These are phyloP conservation scores for Nymphaea colorata DNA, from an alignment of 164 flowering plant genomes.

Conservation along the genomic window DNA sequence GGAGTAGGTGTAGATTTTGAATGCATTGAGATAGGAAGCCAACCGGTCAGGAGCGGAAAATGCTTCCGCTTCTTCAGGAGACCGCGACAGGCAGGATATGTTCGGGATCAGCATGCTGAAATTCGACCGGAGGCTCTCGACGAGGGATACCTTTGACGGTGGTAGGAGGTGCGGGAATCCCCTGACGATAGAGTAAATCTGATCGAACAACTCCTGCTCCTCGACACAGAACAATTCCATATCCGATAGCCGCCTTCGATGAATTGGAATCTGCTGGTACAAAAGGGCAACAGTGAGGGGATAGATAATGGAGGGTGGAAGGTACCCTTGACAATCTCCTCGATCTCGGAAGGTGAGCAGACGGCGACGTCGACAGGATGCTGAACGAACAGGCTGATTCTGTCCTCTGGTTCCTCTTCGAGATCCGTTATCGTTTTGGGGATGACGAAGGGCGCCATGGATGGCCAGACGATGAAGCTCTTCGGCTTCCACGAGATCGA, in stretches of 20 bases:
- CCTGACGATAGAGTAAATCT: constrained; percentile 58
- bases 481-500: no score
- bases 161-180: constrained; percentile 37
- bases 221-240: constrained; percentile 81
- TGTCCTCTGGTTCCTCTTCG: constrained; percentile 34
- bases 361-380: constrained; percentile 35
- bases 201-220: constrained; percentile 83
- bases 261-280: neutral
- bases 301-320: neutral
- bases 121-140: constrained; percentile 82
- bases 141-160: constrained; percentile 49
- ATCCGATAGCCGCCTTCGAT: constrained; percentile 76
- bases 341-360: constrained; percentile 54
- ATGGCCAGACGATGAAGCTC: no score
- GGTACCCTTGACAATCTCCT: constrained; percentile 86
- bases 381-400: constrained; percentile 38
- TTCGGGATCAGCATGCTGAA: constrained; percentile 83
- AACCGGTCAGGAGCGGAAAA: constrained; percentile 21
- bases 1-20: constrained; percentile 77
- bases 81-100: constrained; percentile 60
- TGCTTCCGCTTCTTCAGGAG: constrained; percentile 1
- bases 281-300: neutral
- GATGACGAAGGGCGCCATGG: constrained; percentile 67
- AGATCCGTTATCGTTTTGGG: constrained; percentile 50
- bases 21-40: constrained; percentile 65